Evolutionary conservation across 257 asterid genomes (phyloP), one percentile per base, ranked within the genome.

Genomic region (Nicotiana benthamiana): DNA sequence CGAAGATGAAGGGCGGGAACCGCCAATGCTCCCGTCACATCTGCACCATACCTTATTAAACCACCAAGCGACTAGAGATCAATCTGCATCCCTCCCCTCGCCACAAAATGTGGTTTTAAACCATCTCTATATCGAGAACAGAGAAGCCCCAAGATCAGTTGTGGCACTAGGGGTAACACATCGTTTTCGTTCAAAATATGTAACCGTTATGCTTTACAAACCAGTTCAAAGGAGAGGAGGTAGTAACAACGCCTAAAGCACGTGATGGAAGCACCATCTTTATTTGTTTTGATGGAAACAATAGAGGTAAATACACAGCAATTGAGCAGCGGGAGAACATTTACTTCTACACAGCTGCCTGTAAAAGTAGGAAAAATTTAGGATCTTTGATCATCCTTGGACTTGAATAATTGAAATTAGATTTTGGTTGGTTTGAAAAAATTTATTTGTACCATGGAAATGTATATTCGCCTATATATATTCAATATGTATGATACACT

Each of bases 151-250:
- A 5, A 89, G 94, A 24, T 86, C 98, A 0, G 92, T 95, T 0
- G 97, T 95, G 64, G 98, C 94, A 0, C 90, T 95, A 1, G 99
- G 99, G 34, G 89, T 90, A 52, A 92, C 98, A 1, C 97, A 93
- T 83, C 91, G 99, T 34, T 95, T 93, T 75, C 97, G 99, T 32
- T 91, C 98, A 2, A 95, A 93, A 75, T 93, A 75, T 24, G 98
- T 95, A 15, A 93, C 98, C 0, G 94, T 95, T 24, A 94, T 95
- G 90, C 98, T 95, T 53, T 95, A 93, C 81, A 95, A 95, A 87
- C 99, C 98, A 3, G 97, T 92, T 70, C 93, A 89, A 28, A 91
- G 97, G 84, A 89, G 96, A 89, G 93, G 88, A 86, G 75, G 83
- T 13, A 48, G 79, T 34, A 68, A 83, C 83, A 70, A 78, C 26